Evolutionary conservation across 176 grass and related monocot species (phyloP), one percentile per base, ranked within the genome.

Genomic region (Cocos nucifera): DNA sequence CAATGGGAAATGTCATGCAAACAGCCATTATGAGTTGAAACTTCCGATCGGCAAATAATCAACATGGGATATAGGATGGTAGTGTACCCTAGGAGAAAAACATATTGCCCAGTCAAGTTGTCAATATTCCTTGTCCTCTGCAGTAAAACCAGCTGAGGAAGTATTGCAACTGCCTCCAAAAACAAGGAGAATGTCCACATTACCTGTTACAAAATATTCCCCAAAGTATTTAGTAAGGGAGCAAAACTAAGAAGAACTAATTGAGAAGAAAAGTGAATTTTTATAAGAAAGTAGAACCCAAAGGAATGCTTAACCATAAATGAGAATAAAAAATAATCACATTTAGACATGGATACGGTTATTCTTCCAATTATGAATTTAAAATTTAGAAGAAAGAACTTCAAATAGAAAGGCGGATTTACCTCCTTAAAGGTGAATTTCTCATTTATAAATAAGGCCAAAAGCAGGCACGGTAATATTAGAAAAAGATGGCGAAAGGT

Each of bases 131-230:
- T 90, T 15, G 93, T 92, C 65, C 79, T 70, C 15, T 98, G 93
- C 57, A 98, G 75, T 75, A 98, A 61, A 32, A 98, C 87, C 57
- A 98, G 78, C 57, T 98, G 93, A 77, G 93, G 87, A 62, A 98
- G 67, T 89, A 92, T 98, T 22, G 93, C 93, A 14, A 98, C 84
- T 39, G 93, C 84, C 79, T 98, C 87, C 67, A 98, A 81, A 63
- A 80, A 98, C 62, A 98, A 69, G 50, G 84, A 98, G 79, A 98
- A 98, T 71, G 93, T 73, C 87, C 93, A 98, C 84, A 86, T 86
- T 26, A 98, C 82, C 84, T 98, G 75, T 52, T 57, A 71, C 27
- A 19, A n/a, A 58, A 44, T 60, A 69, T 44, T 44, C 8, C 35
- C 6, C 2, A 44, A 9, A 44, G 35, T 44, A 35, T 44, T 44